Conservation (phyloP, 2,329 filamentous ascomycete genomes). For the Dothideomycetes sp. region DNA sequence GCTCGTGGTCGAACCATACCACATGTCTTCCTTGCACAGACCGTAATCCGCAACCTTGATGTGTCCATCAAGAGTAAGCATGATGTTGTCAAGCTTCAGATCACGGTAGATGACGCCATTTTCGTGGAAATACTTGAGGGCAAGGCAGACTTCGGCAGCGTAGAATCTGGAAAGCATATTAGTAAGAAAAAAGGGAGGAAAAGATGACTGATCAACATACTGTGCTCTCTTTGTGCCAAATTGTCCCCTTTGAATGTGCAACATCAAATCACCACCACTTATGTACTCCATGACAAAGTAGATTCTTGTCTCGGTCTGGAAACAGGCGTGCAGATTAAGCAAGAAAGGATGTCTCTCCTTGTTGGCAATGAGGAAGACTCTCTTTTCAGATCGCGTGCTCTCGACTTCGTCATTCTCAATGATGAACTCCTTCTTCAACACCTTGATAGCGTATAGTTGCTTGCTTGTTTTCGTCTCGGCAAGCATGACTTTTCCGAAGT, state of each 20-base stretch:
- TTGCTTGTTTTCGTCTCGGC: conserved; percentile 90
- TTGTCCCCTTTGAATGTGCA: conserved; percentile 94
- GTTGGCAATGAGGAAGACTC: conserved; percentile 94
- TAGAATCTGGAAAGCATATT: conserved; percentile 59
- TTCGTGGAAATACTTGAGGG: conserved; percentile 98
- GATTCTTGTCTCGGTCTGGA: conserved; percentile 95
- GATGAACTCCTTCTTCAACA: conserved; percentile 99
- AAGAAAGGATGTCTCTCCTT: conserved; percentile 94
- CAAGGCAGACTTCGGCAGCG: conserved; percentile 91
- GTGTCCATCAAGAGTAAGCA: conserved; percentile 87
- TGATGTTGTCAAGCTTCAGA: conserved; percentile 75
- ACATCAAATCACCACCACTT: conserved; percentile 95
- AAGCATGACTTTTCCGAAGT: conserved; percentile 99
- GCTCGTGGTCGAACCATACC: conserved; percentile 92
- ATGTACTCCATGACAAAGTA: conserved; percentile 99
- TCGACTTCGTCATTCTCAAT: conserved; percentile 99
- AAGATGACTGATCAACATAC: conserved; percentile 41
- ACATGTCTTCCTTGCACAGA: conserved; percentile 99
- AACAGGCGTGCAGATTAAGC: conserved; percentile 90
- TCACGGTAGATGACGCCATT: conserved; percentile 95
- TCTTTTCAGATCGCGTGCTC: conserved; percentile 93
- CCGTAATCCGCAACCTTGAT: conserved; percentile 99
- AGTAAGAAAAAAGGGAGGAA: conserved; percentile 11
- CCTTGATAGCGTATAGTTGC: conserved; percentile 95
- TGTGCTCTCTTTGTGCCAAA: conserved; percentile 94